Conservation (phyloP, 805 yeast species). For the Metschnikowia gelsemii region DNA sequence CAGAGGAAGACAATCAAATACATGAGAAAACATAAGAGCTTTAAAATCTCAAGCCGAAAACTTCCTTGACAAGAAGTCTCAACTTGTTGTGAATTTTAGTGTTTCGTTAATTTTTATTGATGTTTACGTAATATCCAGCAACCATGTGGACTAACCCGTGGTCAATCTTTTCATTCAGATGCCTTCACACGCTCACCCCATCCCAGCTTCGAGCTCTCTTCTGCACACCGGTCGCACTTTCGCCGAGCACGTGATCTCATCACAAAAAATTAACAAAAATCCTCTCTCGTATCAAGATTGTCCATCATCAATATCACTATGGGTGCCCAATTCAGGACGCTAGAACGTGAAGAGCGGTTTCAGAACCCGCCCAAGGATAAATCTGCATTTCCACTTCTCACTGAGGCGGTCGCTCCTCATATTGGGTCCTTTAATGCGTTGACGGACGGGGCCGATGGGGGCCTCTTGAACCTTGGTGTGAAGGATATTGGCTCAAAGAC, state of each 20-base stretch:
- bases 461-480: conserved; percentile 79
- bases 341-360: conserved; percentile 85
- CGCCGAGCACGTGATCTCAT: conserved; percentile 20
- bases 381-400: conserved; percentile 75
- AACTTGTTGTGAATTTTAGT: too few relatives aligned
- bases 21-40: too few relatives aligned
- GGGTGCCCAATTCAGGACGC: conserved; percentile 69
- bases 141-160: too few relatives aligned
- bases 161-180: not conserved
- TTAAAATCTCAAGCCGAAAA: too few relatives aligned
- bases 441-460: conserved; percentile 84
- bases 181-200: not conserved
- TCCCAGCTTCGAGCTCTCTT: not conserved
- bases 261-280: conserved; percentile 20
- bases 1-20: too few relatives aligned
- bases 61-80: too few relatives aligned
- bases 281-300: conserved; percentile 4
- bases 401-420: conserved; percentile 92
- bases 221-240: conserved; percentile 6
- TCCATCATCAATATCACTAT: conserved; percentile 21
- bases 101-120: too few relatives aligned
- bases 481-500: conserved; percentile 85
- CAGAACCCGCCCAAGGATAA: conserved; percentile 86
- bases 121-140: too few relatives aligned
- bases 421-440: conserved; percentile 94